These are phyloP conservation scores for Fusarium denticulatum DNA, from an alignment of 2,329 filamentous ascomycete genomes.

Conservation along the genomic window DNA sequence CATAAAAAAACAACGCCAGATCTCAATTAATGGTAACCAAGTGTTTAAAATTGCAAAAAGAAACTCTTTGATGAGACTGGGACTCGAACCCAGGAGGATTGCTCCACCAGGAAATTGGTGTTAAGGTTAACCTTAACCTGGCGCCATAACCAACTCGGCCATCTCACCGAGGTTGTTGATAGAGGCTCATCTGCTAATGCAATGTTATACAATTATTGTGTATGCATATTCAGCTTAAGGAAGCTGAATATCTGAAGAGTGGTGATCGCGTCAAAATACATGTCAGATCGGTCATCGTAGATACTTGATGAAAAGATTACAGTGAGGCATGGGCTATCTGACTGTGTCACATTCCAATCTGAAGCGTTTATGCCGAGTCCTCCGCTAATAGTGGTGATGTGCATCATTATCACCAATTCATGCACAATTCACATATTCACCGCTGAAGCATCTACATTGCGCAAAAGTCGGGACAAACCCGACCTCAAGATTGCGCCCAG, in stretches of 20 bases:
- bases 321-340: not conserved
- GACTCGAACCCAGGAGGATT: conserved; percentile 46
- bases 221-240: not conserved
- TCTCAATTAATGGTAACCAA: not conserved
- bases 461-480: not conserved
- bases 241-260: not conserved
- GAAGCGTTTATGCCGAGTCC: not conserved
- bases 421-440: not conserved
- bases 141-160: conserved; percentile 45
- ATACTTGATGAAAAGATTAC: not conserved
- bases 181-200: accelerated
- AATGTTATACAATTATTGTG: accelerated
- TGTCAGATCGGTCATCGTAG: not conserved
- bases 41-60: not conserved
- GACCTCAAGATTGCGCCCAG: conserved; percentile 8
- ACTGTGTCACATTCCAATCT: not conserved
- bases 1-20: accelerated
- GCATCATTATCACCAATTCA: not conserved
- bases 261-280: conserved; percentile 1
- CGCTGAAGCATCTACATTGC: not conserved
- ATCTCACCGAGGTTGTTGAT: conserved; percentile 37
- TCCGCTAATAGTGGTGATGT: not conserved
- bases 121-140: conserved; percentile 45
- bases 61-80: conserved; percentile 41
- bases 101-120: conserved; percentile 43